Evolutionary conservation across 2,329 filamentous ascomycete genomes (phyloP).

Genomic region (Uncinocarpus reesii): DNA sequence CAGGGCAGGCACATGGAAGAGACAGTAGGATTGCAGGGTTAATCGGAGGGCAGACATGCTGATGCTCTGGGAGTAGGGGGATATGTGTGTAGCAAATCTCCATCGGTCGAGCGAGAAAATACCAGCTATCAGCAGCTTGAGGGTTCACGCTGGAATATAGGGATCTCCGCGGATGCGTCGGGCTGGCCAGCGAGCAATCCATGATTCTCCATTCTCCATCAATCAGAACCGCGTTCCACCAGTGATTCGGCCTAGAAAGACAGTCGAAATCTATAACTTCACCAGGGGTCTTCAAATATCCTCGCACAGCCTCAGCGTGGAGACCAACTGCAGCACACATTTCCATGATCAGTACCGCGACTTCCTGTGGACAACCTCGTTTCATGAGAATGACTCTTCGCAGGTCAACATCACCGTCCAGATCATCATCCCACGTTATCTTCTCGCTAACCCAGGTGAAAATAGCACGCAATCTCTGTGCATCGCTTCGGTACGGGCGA

Average conservation of each 20-base stretch:
- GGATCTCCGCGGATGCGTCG: slow-evolving; percentile 71
- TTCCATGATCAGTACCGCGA: slow-evolving; percentile 74
- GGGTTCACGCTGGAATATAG: slow-evolving; percentile 64
- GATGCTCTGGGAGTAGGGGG: slow-evolving; percentile 73
- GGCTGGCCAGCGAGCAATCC: slow-evolving; percentile 83
- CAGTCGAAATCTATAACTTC: slow-evolving; percentile 71
- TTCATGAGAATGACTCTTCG: slow-evolving; percentile 73
- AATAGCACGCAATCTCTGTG: slow-evolving; percentile 83
- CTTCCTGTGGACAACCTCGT: slow-evolving; percentile 77
- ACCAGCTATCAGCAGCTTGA: slow-evolving; percentile 72
- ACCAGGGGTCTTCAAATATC: slow-evolving; percentile 83
- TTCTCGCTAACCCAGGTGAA: slow-evolving; percentile 98
- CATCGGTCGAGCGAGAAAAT: slow-evolving; percentile 79
- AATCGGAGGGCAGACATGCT: slow-evolving; percentile 84
- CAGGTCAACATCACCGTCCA: slow-evolving; percentile 63
- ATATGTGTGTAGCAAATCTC: slow-evolving; percentile 96
- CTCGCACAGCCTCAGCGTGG: slow-evolving; percentile 74
- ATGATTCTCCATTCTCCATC: slow-evolving; percentile 95
- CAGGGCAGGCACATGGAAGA: slow-evolving; percentile 72
- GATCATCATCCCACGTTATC: slow-evolving; percentile 89
- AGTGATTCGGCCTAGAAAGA: slow-evolving; percentile 84
- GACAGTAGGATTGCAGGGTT: slow-evolving; percentile 77
- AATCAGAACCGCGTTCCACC: slow-evolving; percentile 90
- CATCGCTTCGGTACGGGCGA: slow-evolving; percentile 84
- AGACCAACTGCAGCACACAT: slow-evolving; percentile 90